Evolutionary conservation across 306 rosid species (phyloP).

Genomic region (Quercus cerris): DNA sequence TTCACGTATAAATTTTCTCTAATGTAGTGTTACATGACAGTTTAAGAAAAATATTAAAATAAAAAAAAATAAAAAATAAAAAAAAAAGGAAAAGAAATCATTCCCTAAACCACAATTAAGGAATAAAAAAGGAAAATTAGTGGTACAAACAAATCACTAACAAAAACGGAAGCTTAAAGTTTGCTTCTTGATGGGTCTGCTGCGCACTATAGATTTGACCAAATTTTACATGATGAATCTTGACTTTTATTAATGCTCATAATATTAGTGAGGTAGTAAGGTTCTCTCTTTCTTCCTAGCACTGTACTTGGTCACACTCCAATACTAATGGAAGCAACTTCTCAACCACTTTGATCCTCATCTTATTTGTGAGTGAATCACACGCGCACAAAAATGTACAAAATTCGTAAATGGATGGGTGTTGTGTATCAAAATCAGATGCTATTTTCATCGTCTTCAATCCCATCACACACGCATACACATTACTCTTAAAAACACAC

Average conservation of each 20-base stretch:
- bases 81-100: too few relatives aligned
- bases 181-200: too few relatives aligned
- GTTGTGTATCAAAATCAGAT: constrained; percentile 13
- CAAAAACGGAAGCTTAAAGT: too few relatives aligned
- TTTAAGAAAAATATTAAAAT: too few relatives aligned
- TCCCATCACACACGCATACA: constrained; percentile 33
- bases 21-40: too few relatives aligned
- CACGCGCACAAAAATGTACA: constrained; percentile 31
- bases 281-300: too few relatives aligned
- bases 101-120: too few relatives aligned
- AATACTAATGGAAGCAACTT: not conserved
- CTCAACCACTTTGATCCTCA: not conserved
- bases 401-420: constrained; percentile 26
- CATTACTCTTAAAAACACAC: not conserved
- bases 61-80: too few relatives aligned
- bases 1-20: too few relatives aligned
- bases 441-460: constrained; percentile 25
- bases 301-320: not conserved
- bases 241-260: not conserved
- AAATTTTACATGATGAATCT: not conserved
- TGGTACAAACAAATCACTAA: too few relatives aligned
- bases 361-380: constrained; percentile 25
- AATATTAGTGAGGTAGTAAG: too few relatives aligned
- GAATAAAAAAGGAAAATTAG: too few relatives aligned
- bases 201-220: not conserved